Conservation (phyloP, 495 filamentous ascomycete genomes). For the Thermothielavioides terrestris region DNA sequence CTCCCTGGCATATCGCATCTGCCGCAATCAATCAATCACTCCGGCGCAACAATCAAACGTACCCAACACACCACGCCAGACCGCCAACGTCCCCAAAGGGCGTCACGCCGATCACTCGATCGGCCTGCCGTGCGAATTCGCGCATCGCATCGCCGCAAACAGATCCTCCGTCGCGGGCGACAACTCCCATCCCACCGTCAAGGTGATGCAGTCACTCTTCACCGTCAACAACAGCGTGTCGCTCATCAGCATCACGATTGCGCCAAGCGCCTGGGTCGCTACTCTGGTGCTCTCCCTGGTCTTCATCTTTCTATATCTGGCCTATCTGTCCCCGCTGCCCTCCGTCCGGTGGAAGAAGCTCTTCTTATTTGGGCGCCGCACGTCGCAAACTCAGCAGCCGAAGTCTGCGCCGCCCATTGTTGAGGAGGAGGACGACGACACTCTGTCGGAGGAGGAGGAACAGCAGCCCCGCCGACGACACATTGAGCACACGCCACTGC, state of each 20-base stretch:
- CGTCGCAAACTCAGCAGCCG: conserved; percentile 7
- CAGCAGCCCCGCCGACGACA: conserved; percentile 8
- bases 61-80: neutral
- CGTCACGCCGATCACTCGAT: conserved; percentile 3
- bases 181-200: neutral
- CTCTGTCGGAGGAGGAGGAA: conserved; percentile 2
- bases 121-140: neutral
- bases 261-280: conserved; percentile 44
- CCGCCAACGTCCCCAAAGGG: neutral
- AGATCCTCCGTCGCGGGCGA: neutral
- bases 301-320: conserved; percentile 43
- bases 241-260: conserved; percentile 44
- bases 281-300: conserved; percentile 43
- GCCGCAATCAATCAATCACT: too few species aligned
- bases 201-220: conserved; percentile 40
- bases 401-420: conserved; percentile 7
- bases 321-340: conserved; percentile 36
- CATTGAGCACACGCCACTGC: conserved; percentile 18
- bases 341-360: conserved; percentile 11
- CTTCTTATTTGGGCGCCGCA: conserved; percentile 6
- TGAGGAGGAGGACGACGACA: conserved; percentile 13
- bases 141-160: conserved; percentile 1
- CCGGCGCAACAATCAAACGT: too few species aligned
- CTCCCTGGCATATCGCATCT: too few species aligned
- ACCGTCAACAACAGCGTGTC: conserved; percentile 47